Conservation (phyloP, 805 yeast genomes). For the Kregervanrija fluxuum region DNA sequence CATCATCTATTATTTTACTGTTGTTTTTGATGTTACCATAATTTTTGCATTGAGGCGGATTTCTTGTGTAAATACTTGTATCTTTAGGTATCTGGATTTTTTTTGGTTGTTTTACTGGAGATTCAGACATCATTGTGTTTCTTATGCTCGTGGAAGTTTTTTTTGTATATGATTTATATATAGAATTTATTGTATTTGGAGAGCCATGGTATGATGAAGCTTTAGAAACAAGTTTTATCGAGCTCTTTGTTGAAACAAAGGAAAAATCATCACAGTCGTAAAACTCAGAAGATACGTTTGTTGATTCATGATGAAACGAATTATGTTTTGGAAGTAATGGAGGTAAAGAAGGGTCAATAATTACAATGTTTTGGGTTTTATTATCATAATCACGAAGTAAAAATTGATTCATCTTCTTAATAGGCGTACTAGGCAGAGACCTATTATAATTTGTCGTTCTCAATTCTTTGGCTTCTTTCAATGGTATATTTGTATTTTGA, state of each 20-base stretch:
- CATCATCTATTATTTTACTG: background rate
- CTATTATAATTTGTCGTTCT: constrained; percentile 1
- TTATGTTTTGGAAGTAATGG: constrained; percentile 5
- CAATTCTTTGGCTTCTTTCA: background rate
- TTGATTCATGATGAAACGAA: too few relatives aligned
- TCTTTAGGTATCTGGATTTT: constrained; percentile 15
- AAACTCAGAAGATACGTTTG: too few relatives aligned
- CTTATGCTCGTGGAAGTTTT: background rate
- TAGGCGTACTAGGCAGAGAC: constrained; percentile 18
- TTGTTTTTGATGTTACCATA: constrained; percentile 10
- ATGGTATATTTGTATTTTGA: too few relatives aligned
- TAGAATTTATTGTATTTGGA: too few relatives aligned
- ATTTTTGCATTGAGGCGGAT: constrained; percentile 10
- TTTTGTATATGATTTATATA: too few relatives aligned
- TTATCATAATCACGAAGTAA: constrained; percentile 16
- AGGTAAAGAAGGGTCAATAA: constrained; percentile 4
- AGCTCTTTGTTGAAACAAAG: too few relatives aligned
- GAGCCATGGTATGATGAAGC: too few relatives aligned
- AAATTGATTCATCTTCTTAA: constrained; percentile 17
- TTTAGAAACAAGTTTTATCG: too few relatives aligned
- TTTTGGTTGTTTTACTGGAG: background rate
- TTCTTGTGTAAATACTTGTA: constrained; percentile 20
- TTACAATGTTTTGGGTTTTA: constrained; percentile 1
- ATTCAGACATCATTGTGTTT: background rate
- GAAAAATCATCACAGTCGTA: too few relatives aligned